A percentile compares a stretch with the other conserved stretches of the same genome.
Evolutionary conservation across 106 monocot species (phyloP).

Genomic region (Dendrobium nobile): DNA sequence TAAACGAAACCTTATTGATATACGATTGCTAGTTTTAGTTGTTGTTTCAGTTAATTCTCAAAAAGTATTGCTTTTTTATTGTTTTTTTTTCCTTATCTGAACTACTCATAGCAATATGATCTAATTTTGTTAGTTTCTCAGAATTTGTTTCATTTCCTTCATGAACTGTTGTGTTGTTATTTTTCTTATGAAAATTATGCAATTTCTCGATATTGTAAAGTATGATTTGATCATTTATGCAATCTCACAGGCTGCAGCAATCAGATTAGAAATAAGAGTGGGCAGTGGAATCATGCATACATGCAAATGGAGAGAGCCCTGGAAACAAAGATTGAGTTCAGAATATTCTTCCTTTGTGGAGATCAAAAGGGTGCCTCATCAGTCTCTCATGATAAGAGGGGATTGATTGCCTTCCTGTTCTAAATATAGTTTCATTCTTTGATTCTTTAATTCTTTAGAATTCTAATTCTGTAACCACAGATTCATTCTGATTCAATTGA

Average conservation of each 20-base stretch:
- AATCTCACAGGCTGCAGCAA: conserved; percentile 54
- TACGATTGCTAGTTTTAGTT: too few relatives aligned
- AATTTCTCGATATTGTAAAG: too few relatives aligned
- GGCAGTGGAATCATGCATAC: conserved; percentile 64
- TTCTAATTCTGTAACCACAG: background rate
- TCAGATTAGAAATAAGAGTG: conserved; percentile 74
- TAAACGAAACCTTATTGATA: too few relatives aligned
- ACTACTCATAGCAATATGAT: too few relatives aligned
- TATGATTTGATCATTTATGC: background rate
- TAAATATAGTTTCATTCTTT: background rate
- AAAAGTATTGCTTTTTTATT: too few relatives aligned
- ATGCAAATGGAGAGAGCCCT: conserved; percentile 98
- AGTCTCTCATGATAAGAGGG: conserved; percentile 70
- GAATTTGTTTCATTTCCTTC: too few relatives aligned
- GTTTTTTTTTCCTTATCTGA: too few relatives aligned
- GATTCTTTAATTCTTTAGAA: background rate
- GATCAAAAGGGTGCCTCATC: conserved; percentile 66
- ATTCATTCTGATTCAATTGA: background rate
- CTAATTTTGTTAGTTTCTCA: too few relatives aligned
- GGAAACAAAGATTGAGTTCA: conserved; percentile 61
- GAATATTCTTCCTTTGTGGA: conserved; percentile 73
- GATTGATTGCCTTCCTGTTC: conserved; percentile 18
- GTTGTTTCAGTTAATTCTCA: too few relatives aligned
- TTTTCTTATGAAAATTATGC: too few relatives aligned
- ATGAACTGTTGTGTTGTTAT: too few relatives aligned